Base-by-base conservation (phyloP, 2,329 filamentous ascomycete species). In the Rugonectria rugulosa region DNA sequence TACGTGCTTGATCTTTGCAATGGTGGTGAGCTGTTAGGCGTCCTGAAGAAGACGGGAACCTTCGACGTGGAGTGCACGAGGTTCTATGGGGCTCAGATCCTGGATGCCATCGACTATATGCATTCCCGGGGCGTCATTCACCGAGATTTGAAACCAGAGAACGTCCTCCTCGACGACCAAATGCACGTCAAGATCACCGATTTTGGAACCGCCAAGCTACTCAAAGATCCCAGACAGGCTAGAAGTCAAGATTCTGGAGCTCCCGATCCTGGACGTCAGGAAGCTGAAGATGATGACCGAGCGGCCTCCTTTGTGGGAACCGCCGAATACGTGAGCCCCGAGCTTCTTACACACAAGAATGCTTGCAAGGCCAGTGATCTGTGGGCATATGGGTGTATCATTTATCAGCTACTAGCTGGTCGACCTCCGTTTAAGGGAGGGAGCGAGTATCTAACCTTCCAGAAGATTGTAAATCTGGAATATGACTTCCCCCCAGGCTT, bases 131-230 rank as follows among this genome's bases (percentile, higher is more conserved):
- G 94, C 19, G 92, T 99, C 20, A 98, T 99, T 57, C 95, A 99
- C 73, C 89, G 95, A 62, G 95, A 99, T 71, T 75, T 99, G 62
- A 99, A 99, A 70, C 95, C 95, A 0, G 95, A 99, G 72, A 99
- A 99, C 63, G 93, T 99, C 4, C 83, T 99, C 6, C 81, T 99
- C 31, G 95, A 99, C 72, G 90, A 93, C 62, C 89, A 96, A 69
- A 96, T 97, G 90, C 92, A 98, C 68, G 88, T 98, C 75, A 99
- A 99, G 73, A 97, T 99, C 62, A 99, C 95, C 7, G 95, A 99
- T 75, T 99, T 99, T 70, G 95, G 95, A 36, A 99, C 95, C 0
- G 95, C 95, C n/a, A 98, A 97, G 73, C 86, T 99, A 59, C 79
- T 99, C 40, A 67, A 63, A 48, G 75, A 76, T 49, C 73, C 73